A percentile compares a stretch with the other conserved stretches of the same genome.
These are phyloP conservation scores for Laguncularia racemosa DNA, from an alignment of 345 rosid genomes.

Conservation along the genomic window DNA sequence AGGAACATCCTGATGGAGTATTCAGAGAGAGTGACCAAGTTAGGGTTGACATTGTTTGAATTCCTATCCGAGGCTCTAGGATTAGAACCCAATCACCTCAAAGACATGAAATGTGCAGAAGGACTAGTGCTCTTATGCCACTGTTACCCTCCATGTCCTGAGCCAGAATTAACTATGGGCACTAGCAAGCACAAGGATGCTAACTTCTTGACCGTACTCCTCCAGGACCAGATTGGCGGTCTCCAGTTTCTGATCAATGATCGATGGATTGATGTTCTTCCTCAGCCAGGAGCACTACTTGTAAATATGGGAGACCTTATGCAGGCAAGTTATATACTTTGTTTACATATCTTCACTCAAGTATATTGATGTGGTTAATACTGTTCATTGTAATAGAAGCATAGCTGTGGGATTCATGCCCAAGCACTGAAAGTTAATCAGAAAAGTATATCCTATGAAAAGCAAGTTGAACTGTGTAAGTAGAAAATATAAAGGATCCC, in stretches of 20 bases:
- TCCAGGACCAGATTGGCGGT: conserved; percentile 12
- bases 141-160: conserved; percentile 12
- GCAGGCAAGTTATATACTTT: conserved; percentile 2
- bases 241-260: conserved; percentile 13
- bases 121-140: conserved; percentile 8
- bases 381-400: too few relatives aligned
- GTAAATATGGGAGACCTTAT: conserved; percentile 5
- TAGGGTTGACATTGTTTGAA: conserved; percentile 5
- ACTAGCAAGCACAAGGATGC: conserved; percentile 5
- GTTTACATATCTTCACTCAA: too few relatives aligned
- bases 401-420: too few relatives aligned
- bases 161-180: conserved; percentile 11
- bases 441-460: too few relatives aligned
- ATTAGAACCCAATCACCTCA: conserved; percentile 14
- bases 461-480: too few relatives aligned
- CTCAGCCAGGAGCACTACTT: conserved; percentile 4
- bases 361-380: too few relatives aligned
- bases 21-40: background rate
- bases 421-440: too few relatives aligned
- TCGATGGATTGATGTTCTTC: conserved; percentile 5
- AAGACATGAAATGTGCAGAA: conserved; percentile 7
- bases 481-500: too few relatives aligned
- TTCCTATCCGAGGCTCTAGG: conserved; percentile 17
- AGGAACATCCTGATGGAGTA: background rate
- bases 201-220: conserved; percentile 12